Percentiles rank a stretch among this genome's conserved stretches.
These are phyloP conservation scores for Epichloe hybrida DNA, from an alignment of 2,329 filamentous ascomycete genomes.

Conservation along the genomic window DNA sequence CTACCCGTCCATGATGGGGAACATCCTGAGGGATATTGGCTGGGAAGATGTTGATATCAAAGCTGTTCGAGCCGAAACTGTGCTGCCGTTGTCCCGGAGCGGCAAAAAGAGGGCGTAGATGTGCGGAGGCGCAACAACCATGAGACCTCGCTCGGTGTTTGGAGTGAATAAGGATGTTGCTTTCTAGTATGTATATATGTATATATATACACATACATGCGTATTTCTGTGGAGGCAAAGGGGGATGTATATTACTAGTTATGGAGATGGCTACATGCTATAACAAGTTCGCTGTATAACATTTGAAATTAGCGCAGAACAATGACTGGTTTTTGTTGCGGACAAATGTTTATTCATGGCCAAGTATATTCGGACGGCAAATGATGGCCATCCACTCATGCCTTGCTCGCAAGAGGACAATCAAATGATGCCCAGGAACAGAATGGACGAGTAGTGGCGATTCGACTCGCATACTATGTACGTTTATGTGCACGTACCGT, in stretches of 20 bases:
- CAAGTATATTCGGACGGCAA: neutral
- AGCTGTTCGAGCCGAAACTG: constrained; percentile 14
- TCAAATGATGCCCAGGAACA: too few species aligned
- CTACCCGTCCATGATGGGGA: constrained; percentile 54
- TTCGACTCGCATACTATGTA: too few species aligned
- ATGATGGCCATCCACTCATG: neutral
- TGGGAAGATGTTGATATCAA: constrained; percentile 50
- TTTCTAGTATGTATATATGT: neutral
- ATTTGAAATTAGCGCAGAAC: neutral
- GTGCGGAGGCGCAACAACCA: neutral
- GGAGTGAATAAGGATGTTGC: neutral
- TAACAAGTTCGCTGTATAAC: neutral
- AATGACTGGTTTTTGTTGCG: neutral
- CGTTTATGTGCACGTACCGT: too few species aligned
- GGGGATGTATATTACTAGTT: neutral
- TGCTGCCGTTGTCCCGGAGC: constrained; percentile 2
- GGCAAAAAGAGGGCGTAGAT: neutral
- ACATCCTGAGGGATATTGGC: constrained; percentile 52
- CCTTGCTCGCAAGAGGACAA: neutral
- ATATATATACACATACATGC: neutral
- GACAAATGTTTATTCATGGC: neutral
- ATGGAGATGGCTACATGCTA: neutral
- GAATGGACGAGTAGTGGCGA: too few species aligned
- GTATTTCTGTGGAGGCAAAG: neutral
- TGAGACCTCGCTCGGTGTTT: neutral